phyloP scores from a whole-genome alignment of 345 rosid species.

The Murraya paniculata region DNA sequence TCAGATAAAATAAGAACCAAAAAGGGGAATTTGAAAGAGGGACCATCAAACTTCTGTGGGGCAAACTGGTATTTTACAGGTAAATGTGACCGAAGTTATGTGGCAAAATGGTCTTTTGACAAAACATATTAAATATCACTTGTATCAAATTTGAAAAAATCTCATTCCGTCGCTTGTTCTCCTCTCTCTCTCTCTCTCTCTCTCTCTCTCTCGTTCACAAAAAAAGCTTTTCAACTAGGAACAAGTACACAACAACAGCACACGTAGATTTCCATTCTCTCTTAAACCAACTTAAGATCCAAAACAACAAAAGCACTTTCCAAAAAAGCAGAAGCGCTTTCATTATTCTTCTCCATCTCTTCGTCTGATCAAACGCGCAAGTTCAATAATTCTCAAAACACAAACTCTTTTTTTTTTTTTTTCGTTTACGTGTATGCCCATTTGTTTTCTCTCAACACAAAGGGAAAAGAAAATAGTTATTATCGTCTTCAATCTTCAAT shows the following conservation, averaged over 20 bases:
- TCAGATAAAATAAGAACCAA: background rate
- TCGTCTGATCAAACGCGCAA: background rate
- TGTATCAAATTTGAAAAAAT: background rate
- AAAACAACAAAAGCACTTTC: constrained; percentile 9
- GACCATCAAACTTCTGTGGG: too few species aligned
- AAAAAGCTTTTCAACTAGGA: constrained; percentile 11
- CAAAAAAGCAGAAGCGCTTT: background rate
- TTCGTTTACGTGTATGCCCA: too few species aligned
- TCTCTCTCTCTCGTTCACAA: constrained; percentile 3
- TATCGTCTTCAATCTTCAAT: constrained; percentile 19
- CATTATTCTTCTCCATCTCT: background rate
- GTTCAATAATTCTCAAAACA: background rate
- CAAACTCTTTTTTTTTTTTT: background rate
- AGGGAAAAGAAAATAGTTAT: constrained; percentile 17
- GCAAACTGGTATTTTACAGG: background rate
- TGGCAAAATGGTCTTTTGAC: constrained; percentile 18
- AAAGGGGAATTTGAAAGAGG: background rate
- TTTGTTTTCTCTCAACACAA: background rate
- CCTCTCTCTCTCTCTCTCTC: constrained; percentile 8
- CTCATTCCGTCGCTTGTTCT: background rate
- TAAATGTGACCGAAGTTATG: background rate
- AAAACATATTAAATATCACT: constrained; percentile 5
- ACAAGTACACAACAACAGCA: background rate
- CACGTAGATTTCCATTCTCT: background rate
- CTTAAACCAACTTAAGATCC: constrained; percentile 17